phyloP scores from a whole-genome alignment of 495 filamentous ascomycete species.

The Aspergillus avenaceus region DNA sequence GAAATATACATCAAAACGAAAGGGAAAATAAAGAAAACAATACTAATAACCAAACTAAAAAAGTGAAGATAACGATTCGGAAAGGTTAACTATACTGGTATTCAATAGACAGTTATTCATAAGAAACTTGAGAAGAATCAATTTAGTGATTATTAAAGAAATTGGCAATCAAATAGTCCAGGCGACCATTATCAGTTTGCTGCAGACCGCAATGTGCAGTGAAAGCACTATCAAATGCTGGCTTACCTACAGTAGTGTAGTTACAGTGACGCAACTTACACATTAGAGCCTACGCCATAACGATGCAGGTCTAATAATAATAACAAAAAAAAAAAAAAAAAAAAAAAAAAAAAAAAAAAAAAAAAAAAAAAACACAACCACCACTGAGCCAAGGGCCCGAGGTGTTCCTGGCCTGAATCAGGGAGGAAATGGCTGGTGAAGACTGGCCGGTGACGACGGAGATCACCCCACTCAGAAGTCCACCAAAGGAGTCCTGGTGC shows the following conservation, averaged over 20 bases:
- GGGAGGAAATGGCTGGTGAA: constrained; percentile 23
- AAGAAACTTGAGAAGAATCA: background rate
- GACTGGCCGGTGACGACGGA: constrained; percentile 21
- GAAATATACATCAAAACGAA: background rate
- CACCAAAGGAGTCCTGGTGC: constrained; percentile 19
- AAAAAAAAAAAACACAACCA: constrained; percentile 4
- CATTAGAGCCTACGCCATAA: constrained; percentile 3
- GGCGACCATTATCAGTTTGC: background rate
- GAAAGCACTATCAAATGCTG: constrained; percentile 6
- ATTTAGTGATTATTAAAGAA: background rate
- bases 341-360: constrained; percentile 3
- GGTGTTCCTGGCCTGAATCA: constrained; percentile 26
- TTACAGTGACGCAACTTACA: constrained; percentile 4
- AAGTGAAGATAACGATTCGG: too few relatives aligned
- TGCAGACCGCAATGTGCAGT: background rate
- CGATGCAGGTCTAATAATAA: constrained; percentile 6
- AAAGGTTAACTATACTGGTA: too few relatives aligned
- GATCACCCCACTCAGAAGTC: constrained; percentile 23
- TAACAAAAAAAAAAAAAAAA: background rate
- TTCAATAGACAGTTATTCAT: too few relatives aligned
- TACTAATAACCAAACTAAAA: too few relatives aligned
- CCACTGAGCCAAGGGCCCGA: constrained; percentile 19
- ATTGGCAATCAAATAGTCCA: background rate
- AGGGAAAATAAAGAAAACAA: too few relatives aligned
- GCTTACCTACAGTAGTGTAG: constrained; percentile 7